Conservation (phyloP, 768 basidiomycete genomes). For the Butyriboletus loyo region DNA sequence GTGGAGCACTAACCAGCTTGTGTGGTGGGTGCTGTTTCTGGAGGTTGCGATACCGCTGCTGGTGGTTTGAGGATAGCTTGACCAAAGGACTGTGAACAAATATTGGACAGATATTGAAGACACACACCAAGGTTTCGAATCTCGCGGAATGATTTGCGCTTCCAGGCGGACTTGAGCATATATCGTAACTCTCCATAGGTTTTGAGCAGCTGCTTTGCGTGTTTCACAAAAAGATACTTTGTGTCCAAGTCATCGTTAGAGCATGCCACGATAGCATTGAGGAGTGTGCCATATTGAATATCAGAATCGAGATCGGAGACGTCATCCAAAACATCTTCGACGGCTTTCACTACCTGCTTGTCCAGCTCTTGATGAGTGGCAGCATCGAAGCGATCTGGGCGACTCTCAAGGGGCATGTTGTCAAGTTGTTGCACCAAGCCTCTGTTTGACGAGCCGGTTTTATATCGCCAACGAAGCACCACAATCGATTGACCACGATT, state of each 20-base stretch:
- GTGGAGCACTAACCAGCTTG: too few species aligned
- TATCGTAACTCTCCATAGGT: background rate
- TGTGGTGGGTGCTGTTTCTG: too few species aligned
- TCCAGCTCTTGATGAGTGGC: background rate
- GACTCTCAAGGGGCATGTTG: background rate
- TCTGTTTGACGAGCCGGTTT: too few species aligned
- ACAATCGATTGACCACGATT: too few species aligned
- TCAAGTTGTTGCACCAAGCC: too few species aligned
- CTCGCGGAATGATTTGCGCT: background rate
- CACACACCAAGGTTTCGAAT: constrained; percentile 8
- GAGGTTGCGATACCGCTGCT: too few species aligned
- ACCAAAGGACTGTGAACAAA: background rate
- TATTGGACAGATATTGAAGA: background rate
- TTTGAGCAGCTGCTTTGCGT: background rate
- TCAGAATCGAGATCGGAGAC: too few species aligned
- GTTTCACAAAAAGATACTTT: background rate
- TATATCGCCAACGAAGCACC: too few species aligned
- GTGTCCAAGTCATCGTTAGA: background rate
- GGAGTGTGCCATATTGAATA: too few species aligned
- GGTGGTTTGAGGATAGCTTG: background rate
- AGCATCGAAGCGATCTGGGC: background rate
- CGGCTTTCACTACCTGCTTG: background rate
- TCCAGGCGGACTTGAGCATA: background rate
- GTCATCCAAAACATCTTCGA: too few species aligned
- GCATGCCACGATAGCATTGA: background rate